Percentiles rank a stretch among this genome's conserved stretches.
Conservation (phyloP, 305 asterid genomes). For the Ajuga reptans region DNA sequence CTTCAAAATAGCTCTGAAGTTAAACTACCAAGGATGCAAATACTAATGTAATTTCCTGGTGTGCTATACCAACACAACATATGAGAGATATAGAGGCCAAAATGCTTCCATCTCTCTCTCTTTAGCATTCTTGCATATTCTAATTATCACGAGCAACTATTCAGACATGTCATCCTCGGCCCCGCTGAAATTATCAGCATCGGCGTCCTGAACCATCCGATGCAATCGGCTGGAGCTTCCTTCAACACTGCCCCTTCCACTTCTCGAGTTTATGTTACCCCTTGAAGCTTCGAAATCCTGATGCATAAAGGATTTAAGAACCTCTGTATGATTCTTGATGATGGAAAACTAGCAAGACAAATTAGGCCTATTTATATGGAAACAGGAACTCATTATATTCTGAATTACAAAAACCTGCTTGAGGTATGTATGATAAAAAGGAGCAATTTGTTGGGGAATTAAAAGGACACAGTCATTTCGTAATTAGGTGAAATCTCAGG, state of each 20-base stretch:
- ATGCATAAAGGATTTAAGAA: conserved; percentile 12
- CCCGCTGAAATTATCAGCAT: conserved; percentile 63
- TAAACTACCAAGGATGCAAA: not conserved
- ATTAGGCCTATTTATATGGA: not conserved
- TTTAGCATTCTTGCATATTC: not conserved
- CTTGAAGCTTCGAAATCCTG: conserved; percentile 54
- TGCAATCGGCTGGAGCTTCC: conserved; percentile 34
- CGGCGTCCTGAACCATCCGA: conserved; percentile 41
- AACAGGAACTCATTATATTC: not conserved
- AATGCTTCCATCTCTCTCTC: too few species aligned
- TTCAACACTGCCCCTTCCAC: conserved; percentile 40
- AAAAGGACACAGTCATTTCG: not conserved
- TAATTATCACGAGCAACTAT: conserved; percentile 26
- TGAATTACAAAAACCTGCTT: not conserved
- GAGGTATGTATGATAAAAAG: not conserved
- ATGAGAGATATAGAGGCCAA: not conserved
- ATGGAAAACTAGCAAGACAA: not conserved
- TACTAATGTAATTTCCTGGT: not conserved
- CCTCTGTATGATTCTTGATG: not conserved
- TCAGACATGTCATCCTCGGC: conserved; percentile 71
- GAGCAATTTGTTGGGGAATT: too few species aligned
- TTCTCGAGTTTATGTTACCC: conserved; percentile 33
- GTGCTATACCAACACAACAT: not conserved
- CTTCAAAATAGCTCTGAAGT: not conserved
- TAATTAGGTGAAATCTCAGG: not conserved